Percentiles rank a stretch among this genome's conserved stretches.
These are phyloP conservation scores for Tricladium varicosporioides DNA, from an alignment of 2,329 filamentous ascomycete species.

Conservation along the genomic window DNA sequence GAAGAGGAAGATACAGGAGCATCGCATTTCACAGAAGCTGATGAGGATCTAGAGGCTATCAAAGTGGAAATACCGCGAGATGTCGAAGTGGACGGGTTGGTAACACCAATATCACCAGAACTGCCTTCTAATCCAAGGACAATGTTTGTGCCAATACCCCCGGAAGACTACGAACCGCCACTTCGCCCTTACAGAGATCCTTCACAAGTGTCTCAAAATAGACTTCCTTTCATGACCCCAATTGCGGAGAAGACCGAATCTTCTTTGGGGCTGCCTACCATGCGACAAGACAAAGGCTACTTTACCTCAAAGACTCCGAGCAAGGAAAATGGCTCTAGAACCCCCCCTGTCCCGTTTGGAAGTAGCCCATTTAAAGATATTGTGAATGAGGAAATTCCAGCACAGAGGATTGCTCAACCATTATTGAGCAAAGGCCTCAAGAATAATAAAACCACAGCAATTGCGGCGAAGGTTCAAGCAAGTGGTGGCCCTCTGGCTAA, in stretches of 20 bases:
- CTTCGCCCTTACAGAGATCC: constrained; percentile 79
- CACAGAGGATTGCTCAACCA: constrained; percentile 51
- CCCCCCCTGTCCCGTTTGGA: constrained; percentile 37
- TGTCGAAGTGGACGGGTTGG: constrained; percentile 40
- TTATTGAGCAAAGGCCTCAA: constrained; percentile 48
- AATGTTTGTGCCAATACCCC: constrained; percentile 75
- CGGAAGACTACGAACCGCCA: constrained; percentile 82
- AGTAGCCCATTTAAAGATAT: constrained; percentile 74
- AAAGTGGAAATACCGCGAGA: constrained; percentile 35
- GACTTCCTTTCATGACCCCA: constrained; percentile 96
- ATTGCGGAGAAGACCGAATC: constrained; percentile 95
- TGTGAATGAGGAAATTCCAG: constrained; percentile 49
- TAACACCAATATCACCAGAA: constrained; percentile 44
- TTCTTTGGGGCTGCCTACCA: constrained; percentile 68
- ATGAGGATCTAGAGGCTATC: constrained; percentile 32
- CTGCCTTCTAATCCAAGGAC: constrained; percentile 45
- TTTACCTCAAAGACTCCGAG: constrained; percentile 75
- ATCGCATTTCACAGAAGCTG: constrained; percentile 42
- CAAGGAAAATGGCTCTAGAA: constrained; percentile 40
- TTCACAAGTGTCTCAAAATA: constrained; percentile 78
- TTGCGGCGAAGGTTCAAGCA: constrained; percentile 35
- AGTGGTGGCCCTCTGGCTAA: constrained; percentile 33
- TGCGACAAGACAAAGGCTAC: constrained; percentile 54
- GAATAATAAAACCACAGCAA: constrained; percentile 35
- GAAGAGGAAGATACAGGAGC: constrained; percentile 39